Conservation (phyloP, 1,284 basidiomycete genomes). For the Malassezia arunalokei region DNA sequence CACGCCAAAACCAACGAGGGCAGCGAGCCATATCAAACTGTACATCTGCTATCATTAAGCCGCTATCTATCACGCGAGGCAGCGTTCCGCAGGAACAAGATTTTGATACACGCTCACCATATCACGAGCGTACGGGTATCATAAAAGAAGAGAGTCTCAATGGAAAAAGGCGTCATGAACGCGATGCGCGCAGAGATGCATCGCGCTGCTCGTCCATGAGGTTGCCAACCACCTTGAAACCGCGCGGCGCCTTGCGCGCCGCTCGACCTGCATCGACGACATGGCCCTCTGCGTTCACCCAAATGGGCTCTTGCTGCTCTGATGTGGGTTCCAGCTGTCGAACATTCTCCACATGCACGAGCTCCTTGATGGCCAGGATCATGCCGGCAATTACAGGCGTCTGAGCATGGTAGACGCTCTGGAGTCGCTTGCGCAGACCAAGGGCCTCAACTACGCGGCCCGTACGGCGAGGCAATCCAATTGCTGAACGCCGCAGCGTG, state of each 20-base stretch:
- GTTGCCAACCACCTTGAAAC: slow-evolving; percentile 42
- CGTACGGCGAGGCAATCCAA: slow-evolving; percentile 60
- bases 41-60: too few species aligned
- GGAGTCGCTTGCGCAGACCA: slow-evolving; percentile 64
- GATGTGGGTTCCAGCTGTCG: slow-evolving; percentile 17
- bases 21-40: too few species aligned
- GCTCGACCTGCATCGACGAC: slow-evolving; percentile 40
- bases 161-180: too few species aligned
- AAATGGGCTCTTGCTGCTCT: slow-evolving; percentile 23
- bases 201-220: slow-evolving; percentile 34
- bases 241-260: slow-evolving; percentile 37
- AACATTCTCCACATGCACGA: slow-evolving; percentile 74
- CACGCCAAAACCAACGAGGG: too few species aligned
- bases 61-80: too few species aligned
- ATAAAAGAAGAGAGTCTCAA: too few species aligned
- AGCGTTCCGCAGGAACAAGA: too few species aligned
- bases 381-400: slow-evolving; percentile 64
- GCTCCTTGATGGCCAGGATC: slow-evolving; percentile 68
- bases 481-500: slow-evolving; percentile 67
- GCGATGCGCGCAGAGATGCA: neutral
- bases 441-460: slow-evolving; percentile 63
- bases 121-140: too few species aligned
- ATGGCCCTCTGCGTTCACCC: slow-evolving; percentile 39
- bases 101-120: too few species aligned
- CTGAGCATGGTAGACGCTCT: slow-evolving; percentile 67